Evolutionary conservation across 202 grass and related monocot species (phyloP).

Genomic region (Bolboschoenoplectus hybrid): DNA sequence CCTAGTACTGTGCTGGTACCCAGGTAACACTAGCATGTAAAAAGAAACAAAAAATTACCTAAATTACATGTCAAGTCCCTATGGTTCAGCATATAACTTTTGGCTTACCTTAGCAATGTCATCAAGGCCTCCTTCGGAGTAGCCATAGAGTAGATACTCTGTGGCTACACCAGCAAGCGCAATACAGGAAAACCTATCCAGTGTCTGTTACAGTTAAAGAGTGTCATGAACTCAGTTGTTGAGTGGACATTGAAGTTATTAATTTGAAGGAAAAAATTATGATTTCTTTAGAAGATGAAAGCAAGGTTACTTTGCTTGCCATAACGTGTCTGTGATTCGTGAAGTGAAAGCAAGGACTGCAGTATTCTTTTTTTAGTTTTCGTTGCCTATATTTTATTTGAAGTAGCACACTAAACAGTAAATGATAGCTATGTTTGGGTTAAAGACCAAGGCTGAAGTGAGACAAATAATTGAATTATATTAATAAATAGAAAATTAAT

Average conservation of each 20-base stretch:
- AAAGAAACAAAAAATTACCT: neutral
- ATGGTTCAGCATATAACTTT: neutral
- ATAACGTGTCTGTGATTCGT: neutral
- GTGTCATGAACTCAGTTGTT: slow-evolving; percentile 10
- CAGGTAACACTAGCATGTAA: neutral
- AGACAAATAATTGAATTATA: neutral
- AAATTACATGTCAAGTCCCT: neutral
- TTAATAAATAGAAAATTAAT: slow-evolving; percentile 7
- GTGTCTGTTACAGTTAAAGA: slow-evolving; percentile 48
- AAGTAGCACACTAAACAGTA: neutral
- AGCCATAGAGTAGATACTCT: slow-evolving; percentile 76
- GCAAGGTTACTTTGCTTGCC: too few relatives aligned
- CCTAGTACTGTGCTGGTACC: neutral
- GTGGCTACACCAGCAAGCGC: slow-evolving; percentile 74
- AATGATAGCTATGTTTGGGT: neutral
- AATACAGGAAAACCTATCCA: slow-evolving; percentile 85
- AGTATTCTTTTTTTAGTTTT: neutral
- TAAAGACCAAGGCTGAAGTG: neutral
- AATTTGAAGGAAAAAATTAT: neutral
- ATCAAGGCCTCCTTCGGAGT: slow-evolving; percentile 69
- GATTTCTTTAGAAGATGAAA: neutral
- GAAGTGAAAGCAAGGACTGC: neutral
- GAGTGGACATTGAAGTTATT: neutral
- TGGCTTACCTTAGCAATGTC: slow-evolving; percentile 65
- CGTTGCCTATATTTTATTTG: neutral